Conservation (phyloP, 2,329 filamentous ascomycete species). For the Neospermospora avenae region DNA sequence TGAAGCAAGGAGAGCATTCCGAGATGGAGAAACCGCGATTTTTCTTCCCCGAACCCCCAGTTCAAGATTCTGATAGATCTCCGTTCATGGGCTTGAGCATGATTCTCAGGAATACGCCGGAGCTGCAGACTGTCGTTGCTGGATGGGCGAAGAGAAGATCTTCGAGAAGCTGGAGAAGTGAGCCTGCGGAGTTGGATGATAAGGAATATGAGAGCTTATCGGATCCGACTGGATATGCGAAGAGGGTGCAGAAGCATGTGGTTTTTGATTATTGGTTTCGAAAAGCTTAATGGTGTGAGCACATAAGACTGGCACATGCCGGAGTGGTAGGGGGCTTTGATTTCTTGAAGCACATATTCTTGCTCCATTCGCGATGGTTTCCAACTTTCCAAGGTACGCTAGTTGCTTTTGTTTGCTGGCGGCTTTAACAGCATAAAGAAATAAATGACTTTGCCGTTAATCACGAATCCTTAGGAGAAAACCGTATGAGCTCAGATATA, state of each 20-base stretch:
- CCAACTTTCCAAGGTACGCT: too few species aligned
- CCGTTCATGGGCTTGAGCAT: background rate
- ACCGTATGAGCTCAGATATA: too few species aligned
- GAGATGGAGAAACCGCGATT: background rate
- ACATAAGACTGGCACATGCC: background rate
- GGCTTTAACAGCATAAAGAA: too few species aligned
- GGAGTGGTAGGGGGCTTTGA: background rate
- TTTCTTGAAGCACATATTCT: too few species aligned
- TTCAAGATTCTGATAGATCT: background rate
- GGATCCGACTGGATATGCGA: background rate
- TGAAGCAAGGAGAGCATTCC: background rate
- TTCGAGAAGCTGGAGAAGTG: background rate
- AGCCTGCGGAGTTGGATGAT: background rate
- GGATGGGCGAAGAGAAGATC: background rate
- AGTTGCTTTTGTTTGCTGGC: too few species aligned
- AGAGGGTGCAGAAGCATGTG: background rate
- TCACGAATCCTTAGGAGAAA: too few species aligned
- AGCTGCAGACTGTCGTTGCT: background rate
- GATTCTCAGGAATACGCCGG: background rate
- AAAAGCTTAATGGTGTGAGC: background rate
- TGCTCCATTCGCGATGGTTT: too few species aligned
- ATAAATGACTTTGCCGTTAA: too few species aligned
- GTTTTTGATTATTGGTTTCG: background rate
- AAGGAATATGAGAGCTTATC: background rate
- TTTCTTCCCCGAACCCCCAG: background rate